phyloP scores from a whole-genome alignment of 225 moss, liverwort and hornwort genomes.

The Bryoerythrophyllum caledonicum region DNA sequence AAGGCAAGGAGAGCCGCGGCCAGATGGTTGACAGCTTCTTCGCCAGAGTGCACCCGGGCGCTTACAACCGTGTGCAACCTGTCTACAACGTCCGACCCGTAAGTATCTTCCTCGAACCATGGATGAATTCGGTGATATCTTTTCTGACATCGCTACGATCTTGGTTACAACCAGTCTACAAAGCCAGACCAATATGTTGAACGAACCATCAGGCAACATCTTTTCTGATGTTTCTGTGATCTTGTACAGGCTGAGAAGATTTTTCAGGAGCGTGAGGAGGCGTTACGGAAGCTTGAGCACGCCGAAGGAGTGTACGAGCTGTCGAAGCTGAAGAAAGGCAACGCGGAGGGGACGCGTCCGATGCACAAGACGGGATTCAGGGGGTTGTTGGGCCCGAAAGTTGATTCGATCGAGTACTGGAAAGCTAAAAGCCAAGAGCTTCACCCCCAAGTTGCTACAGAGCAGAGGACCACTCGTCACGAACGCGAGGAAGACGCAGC shows the following conservation, averaged over 20 bases:
- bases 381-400: slow-evolving; percentile 43
- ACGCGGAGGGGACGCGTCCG: slow-evolving; percentile 38
- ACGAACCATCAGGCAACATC: too few relatives aligned
- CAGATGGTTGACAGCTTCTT: slow-evolving; percentile 76
- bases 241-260: slow-evolving; percentile 53
- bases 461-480: slow-evolving; percentile 39
- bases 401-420: slow-evolving; percentile 54
- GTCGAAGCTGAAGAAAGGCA: slow-evolving; percentile 45
- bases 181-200: too few relatives aligned
- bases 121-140: not conserved
- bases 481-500: slow-evolving; percentile 54
- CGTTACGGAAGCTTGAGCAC: slow-evolving; percentile 71
- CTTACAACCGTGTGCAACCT: slow-evolving; percentile 50
- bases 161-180: too few relatives aligned
- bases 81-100: slow-evolving; percentile 48
- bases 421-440: slow-evolving; percentile 21
- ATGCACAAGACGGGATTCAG: slow-evolving; percentile 37
- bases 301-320: slow-evolving; percentile 64
- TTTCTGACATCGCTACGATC: too few relatives aligned
- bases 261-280: slow-evolving; percentile 53
- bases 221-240: too few relatives aligned
- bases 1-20: slow-evolving; percentile 42
- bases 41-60: slow-evolving; percentile 54
- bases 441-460: slow-evolving; percentile 30
- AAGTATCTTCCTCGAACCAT: not conserved